These are phyloP conservation scores for Tolypocladium amazonense DNA, from an alignment of 2,329 filamentous ascomycete genomes.

Conservation along the genomic window DNA sequence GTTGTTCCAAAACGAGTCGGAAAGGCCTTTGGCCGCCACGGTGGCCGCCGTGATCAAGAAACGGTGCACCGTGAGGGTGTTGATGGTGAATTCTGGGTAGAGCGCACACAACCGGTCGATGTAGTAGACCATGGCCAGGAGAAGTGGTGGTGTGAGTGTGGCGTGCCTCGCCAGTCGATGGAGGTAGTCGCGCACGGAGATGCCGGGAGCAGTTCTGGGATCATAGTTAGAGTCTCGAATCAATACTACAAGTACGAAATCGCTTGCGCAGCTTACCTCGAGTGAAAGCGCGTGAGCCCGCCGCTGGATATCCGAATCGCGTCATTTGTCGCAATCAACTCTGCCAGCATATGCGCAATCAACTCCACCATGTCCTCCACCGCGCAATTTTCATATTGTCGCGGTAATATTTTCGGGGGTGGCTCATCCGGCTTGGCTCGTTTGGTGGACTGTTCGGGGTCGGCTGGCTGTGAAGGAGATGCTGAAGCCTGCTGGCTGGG, in stretches of 20 bases:
- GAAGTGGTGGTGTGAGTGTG: slow-evolving; percentile 80
- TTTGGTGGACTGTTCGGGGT: slow-evolving; percentile 25
- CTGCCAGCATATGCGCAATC: slow-evolving; percentile 90
- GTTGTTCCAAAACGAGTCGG: slow-evolving; percentile 97
- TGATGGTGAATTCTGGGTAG: slow-evolving; percentile 93
- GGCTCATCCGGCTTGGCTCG: slow-evolving; percentile 38
- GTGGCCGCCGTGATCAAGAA: slow-evolving; percentile 95
- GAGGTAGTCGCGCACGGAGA: slow-evolving; percentile 89
- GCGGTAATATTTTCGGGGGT: slow-evolving; percentile 51
- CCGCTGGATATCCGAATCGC: slow-evolving; percentile 65
- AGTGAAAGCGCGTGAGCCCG: slow-evolving; percentile 89
- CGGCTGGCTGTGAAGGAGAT: slow-evolving; percentile 1
- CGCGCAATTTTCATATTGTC: slow-evolving; percentile 70
- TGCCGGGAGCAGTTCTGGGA: slow-evolving; percentile 58
- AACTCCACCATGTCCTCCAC: slow-evolving; percentile 81
- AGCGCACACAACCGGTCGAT: slow-evolving; percentile 89
- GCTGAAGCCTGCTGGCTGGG: slow-evolving; percentile 5
- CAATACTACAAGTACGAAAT: not conserved
- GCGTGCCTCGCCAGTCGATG: slow-evolving; percentile 88
- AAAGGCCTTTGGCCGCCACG: slow-evolving; percentile 90
- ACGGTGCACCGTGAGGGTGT: slow-evolving; percentile 89
- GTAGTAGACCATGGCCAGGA: slow-evolving; percentile 99
- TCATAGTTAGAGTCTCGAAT: not conserved
- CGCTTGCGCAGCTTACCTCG: slow-evolving; percentile 45
- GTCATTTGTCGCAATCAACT: slow-evolving; percentile 90